Evolutionary conservation across 768 basidiomycete genomes (phyloP), one percentile per base, ranked within the genome.

Genomic region (Agaricus subrufescens): DNA sequence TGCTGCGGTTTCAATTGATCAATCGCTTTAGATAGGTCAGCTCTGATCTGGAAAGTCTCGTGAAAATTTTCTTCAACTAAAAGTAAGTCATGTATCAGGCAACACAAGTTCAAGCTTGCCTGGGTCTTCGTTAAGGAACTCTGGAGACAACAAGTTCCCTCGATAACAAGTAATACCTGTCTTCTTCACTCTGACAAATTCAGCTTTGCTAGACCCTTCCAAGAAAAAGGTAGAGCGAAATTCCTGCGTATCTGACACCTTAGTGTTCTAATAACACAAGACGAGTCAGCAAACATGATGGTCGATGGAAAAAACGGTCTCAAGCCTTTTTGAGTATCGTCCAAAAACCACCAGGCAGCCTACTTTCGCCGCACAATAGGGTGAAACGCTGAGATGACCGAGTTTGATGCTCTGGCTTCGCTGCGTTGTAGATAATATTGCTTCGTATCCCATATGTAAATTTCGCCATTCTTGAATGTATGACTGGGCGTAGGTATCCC

Each of bases 161-260:
- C 64, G 59, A 39, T 66, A 66, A 43, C 63, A 65, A 46, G 61
- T 62, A 27, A 65, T 60, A 0, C 47, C 31, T 19, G 52, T 51
- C 29, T 50, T 52, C 30, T 60, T 50, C 3, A 39, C 46, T n/a
- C 53, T 56, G 8, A 10, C 23, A 14, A 67, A 50, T 2, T 46
- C 42, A 10, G 45, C 25, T 40, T 56, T 59, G 25, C 55, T 54
- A 42, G 46, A 34, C 3, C 46, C 42, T 34, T 57, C 38, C 10
- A 37, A 30, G 40, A 57, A 52, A 47, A 59, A 61, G 10, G 46
- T 40, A 43, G 31, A 39, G 30, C 61, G 57, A 42, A 69, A 67
- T 49, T 65, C 65, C 31, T 61, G 58, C 5, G 58, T 59, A 50
- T 65, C 66, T 1, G 63, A 63, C 3, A 69, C 66, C 27, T 56